These are phyloP conservation scores for Microsporum canis DNA, from an alignment of 2,329 filamentous ascomycete genomes.

Conservation along the genomic window DNA sequence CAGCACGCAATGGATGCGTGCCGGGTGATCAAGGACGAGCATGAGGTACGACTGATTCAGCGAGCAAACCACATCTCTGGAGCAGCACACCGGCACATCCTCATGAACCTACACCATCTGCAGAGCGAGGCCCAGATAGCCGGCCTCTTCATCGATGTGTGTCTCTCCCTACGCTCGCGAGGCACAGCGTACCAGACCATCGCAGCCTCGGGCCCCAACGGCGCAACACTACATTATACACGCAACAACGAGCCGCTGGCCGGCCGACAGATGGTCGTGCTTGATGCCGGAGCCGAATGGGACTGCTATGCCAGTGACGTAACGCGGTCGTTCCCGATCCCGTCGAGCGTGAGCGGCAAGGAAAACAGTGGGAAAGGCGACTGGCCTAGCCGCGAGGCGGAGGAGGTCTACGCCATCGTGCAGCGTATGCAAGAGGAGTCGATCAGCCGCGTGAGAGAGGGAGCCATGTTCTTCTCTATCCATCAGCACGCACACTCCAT, in stretches of 20 bases:
- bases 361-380: conserved; percentile 31
- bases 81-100: conserved; percentile 53
- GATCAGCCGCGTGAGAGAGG: conserved; percentile 60
- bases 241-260: conserved; percentile 60
- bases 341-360: background rate
- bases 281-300: conserved; percentile 76
- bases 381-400: conserved; percentile 50
- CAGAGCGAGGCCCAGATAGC: conserved; percentile 74
- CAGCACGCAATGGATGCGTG: conserved; percentile 52
- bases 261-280: conserved; percentile 64
- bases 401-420: conserved; percentile 71
- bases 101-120: conserved; percentile 51
- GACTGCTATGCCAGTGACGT: conserved; percentile 61
- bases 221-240: conserved; percentile 79
- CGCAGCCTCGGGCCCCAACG: conserved; percentile 66
- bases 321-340: conserved; percentile 79
- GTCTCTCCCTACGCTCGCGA: conserved; percentile 61
- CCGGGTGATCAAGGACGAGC: conserved; percentile 62
- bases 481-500: conserved; percentile 70
- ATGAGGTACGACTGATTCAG: conserved; percentile 60
- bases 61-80: conserved; percentile 61
- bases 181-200: conserved; percentile 85
- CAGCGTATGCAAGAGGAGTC: conserved; percentile 75
- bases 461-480: conserved; percentile 68
- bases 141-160: conserved; percentile 64